Conservation (phyloP, 257 asterid species). For the Knoxia roxburghii region DNA sequence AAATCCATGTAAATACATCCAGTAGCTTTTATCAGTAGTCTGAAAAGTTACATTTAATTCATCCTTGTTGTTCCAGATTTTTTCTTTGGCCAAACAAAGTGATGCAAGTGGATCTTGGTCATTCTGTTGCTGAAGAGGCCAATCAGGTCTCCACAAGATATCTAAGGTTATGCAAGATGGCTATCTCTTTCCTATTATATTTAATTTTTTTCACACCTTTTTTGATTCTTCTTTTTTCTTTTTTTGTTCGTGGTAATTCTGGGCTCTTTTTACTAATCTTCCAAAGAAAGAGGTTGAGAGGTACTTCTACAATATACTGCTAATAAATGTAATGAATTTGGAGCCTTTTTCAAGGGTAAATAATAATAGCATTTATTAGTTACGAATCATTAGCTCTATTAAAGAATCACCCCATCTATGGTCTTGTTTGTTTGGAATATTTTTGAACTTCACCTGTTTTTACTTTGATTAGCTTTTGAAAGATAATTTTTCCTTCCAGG, state of each 20-base stretch:
- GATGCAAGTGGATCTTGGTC: slow-evolving; percentile 83
- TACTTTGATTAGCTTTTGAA: not conserved
- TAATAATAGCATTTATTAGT: too few relatives aligned
- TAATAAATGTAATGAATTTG: not conserved
- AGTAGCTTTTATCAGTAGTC: not conserved
- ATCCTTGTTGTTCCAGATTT: slow-evolving; percentile 28
- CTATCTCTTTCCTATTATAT: not conserved
- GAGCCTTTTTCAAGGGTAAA: not conserved
- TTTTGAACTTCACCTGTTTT: not conserved
- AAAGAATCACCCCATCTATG: not conserved
- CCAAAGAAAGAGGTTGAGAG: slow-evolving; percentile 63
- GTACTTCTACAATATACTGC: slow-evolving; percentile 25
- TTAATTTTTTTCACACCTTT: not conserved
- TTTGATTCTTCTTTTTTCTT: not conserved
- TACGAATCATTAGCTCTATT: too few relatives aligned
- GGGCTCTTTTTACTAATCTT: slow-evolving; percentile 67
- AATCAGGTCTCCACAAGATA: slow-evolving; percentile 59
- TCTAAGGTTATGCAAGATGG: slow-evolving; percentile 42
- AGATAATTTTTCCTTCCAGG: slow-evolving; percentile 32
- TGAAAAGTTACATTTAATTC: too few relatives aligned
- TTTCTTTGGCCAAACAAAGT: slow-evolving; percentile 84
- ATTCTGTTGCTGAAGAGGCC: slow-evolving; percentile 60
- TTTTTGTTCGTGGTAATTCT: slow-evolving; percentile 58
- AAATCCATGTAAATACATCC: not conserved
- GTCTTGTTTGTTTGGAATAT: too few relatives aligned